Evolutionary conservation across 2,329 filamentous ascomycete species (phyloP).

Genomic region (Penicillium sp.): DNA sequence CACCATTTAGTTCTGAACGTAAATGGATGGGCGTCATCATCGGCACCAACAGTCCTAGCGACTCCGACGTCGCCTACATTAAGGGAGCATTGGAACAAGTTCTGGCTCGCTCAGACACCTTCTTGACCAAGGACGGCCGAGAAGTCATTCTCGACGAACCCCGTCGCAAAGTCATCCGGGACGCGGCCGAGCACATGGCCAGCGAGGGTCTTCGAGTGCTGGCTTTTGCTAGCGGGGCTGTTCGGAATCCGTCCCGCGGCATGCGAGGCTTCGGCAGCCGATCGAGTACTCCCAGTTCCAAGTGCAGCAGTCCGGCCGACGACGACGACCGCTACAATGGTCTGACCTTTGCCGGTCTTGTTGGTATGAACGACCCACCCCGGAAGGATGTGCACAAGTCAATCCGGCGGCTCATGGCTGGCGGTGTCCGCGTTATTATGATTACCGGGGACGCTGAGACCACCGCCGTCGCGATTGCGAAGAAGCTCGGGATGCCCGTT

Average conservation of each 20-base stretch:
- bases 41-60: conserved; percentile 47
- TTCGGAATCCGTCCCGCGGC: conserved; percentile 44
- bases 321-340: conserved; percentile 74
- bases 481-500: conserved; percentile 89
- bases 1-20: conserved; percentile 90
- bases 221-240: conserved; percentile 81
- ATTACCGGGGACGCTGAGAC: conserved; percentile 96
- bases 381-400: conserved; percentile 83
- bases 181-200: conserved; percentile 81
- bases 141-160: conserved; percentile 78
- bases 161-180: conserved; percentile 65
- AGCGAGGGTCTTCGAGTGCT: conserved; percentile 83
- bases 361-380: conserved; percentile 96
- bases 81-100: conserved; percentile 91
- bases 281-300: conserved; percentile 43
- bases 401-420: conserved; percentile 83
- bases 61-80: conserved; percentile 80
- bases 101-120: conserved; percentile 80
- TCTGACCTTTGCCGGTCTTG: conserved; percentile 81
- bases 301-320: conserved; percentile 31
- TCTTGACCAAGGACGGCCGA: conserved; percentile 75
- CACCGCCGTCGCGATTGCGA: conserved; percentile 88
- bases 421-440: conserved; percentile 97
- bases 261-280: conserved; percentile 47
- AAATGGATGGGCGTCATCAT: conserved; percentile 99